A percentile compares a stretch with the other conserved stretches of the same genome.
Evolutionary conservation across 345 rosid genomes (phyloP).

Genomic region (Anastatica hierochuntica): DNA sequence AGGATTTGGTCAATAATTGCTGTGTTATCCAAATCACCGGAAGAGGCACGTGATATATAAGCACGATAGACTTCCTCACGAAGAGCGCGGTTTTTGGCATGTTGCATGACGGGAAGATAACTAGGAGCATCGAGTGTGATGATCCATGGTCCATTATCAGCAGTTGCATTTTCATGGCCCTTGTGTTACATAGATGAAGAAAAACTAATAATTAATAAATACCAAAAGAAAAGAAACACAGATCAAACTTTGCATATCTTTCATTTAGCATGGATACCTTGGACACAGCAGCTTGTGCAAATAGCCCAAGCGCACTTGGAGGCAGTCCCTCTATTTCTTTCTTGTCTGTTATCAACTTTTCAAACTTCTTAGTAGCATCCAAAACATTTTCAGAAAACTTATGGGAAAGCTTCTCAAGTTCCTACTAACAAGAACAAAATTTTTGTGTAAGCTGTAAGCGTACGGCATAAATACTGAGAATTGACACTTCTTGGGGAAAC

Average conservation of each 20-base stretch:
- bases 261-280: constrained; percentile 39
- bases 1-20: constrained; percentile 65
- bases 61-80: constrained; percentile 89
- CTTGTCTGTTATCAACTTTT: constrained; percentile 69
- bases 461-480: too few species aligned
- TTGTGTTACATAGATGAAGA: constrained; percentile 27
- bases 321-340: constrained; percentile 84
- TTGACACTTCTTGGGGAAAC: too few species aligned
- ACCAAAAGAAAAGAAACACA: not conserved
- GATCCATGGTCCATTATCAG: constrained; percentile 88
- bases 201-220: not conserved
- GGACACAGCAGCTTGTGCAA: constrained; percentile 82
- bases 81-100: constrained; percentile 69
- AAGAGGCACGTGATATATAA: constrained; percentile 62
- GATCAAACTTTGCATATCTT: not conserved
- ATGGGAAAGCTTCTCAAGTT: constrained; percentile 63
- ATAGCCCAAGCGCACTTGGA: constrained; percentile 75
- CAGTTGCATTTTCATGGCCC: constrained; percentile 85
- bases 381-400: constrained; percentile 80
- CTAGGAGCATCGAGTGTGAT: constrained; percentile 84
- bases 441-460: too few species aligned
- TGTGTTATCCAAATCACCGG: constrained; percentile 76
- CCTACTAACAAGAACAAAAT: too few species aligned
- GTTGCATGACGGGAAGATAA: constrained; percentile 80
- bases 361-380: constrained; percentile 89